Percentiles rank a stretch among this genome's conserved stretches.
Conservation (phyloP, 2,329 filamentous ascomycete species). For the Claviceps purpurea region DNA sequence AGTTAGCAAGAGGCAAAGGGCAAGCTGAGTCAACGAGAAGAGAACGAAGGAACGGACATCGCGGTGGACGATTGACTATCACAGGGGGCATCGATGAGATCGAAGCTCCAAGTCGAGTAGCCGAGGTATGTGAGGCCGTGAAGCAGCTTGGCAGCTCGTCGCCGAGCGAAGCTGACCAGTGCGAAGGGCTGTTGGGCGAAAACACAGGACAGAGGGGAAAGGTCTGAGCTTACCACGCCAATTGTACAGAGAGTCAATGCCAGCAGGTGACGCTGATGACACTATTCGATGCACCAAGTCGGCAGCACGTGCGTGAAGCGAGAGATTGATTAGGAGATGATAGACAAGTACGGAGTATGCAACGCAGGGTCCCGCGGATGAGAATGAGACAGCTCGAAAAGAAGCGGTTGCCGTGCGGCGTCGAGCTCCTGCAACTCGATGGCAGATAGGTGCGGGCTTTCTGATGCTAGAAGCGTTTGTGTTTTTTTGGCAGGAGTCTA, state of each 20-base stretch:
- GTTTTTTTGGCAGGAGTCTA: no score
- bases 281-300: neutral
- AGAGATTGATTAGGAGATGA: neutral
- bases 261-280: neutral
- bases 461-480: no score
- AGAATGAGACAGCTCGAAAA: neutral
- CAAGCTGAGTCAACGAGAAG: neutral
- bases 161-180: no score
- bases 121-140: neutral
- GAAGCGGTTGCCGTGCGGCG: neutral
- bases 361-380: neutral
- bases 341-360: conserved; percentile 2
- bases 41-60: neutral
- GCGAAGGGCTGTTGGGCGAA: no score
- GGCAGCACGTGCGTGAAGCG: neutral
- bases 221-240: neutral
- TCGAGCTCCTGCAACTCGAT: no score
- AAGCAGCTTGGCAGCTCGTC: neutral
- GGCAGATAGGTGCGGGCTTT: no score
- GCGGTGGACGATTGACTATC: neutral
- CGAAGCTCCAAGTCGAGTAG: neutral
- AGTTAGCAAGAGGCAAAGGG: neutral
- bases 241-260: neutral
- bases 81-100: neutral
- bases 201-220: neutral